A percentile compares a stretch with the other conserved stretches of the same genome.
Evolutionary conservation across 2,329 filamentous ascomycete genomes (phyloP).

Genomic region (Xylariaceae sp.): DNA sequence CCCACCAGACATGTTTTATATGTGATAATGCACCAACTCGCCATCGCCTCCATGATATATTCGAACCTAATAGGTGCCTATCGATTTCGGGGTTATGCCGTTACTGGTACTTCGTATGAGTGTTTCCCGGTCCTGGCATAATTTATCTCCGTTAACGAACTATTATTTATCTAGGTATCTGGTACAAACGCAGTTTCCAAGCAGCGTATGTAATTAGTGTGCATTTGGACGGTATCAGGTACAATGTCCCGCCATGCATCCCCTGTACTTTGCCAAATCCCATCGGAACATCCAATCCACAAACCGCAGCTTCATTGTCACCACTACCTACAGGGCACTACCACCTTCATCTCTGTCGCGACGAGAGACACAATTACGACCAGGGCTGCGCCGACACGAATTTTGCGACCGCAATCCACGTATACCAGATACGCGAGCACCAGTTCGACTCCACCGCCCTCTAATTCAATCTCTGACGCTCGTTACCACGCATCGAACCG

Average conservation of each 20-base stretch:
- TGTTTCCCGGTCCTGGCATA: no score
- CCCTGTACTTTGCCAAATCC: conserved; percentile 8
- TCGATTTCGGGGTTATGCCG: conserved; percentile 3
- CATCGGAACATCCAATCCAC: background rate
- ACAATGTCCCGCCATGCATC: background rate
- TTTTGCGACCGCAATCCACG: background rate
- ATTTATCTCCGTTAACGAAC: no score
- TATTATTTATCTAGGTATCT: no score
- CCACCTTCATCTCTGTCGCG: background rate
- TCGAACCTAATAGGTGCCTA: no score
- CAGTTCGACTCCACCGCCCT: background rate
- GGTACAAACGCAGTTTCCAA: no score
- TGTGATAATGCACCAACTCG: no score
- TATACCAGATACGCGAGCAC: background rate
- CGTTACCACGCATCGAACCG: conserved; percentile 3
- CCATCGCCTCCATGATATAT: no score
- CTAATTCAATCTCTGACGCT: conserved; percentile 7
- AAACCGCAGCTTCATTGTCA: conserved; percentile 1
- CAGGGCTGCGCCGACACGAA: conserved; percentile 4
- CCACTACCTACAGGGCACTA: no score
- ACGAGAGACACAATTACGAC: conserved; percentile 1
- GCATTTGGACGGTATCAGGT: no score
- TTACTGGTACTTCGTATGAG: background rate
- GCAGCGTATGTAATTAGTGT: no score
- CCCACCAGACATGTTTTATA: no score